These are phyloP conservation scores for Periconia digitata DNA, from an alignment of 2,329 filamentous ascomycete genomes.

Conservation along the genomic window DNA sequence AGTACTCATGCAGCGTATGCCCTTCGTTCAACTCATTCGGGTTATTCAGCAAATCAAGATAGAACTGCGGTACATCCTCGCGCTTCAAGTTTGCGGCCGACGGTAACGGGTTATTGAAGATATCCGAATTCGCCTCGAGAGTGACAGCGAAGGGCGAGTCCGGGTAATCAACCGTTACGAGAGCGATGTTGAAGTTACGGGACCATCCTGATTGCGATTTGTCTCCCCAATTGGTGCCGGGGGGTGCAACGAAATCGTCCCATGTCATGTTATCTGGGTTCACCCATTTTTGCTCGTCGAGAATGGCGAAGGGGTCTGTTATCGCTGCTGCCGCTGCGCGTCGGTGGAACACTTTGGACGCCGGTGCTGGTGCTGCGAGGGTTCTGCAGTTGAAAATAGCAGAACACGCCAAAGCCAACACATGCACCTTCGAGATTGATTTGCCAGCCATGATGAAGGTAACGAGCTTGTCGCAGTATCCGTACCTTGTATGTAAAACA, in stretches of 20 bases:
- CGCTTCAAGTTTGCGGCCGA: constrained; percentile 46
- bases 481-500: too few species aligned
- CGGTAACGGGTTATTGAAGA: constrained; percentile 55
- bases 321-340: constrained; percentile 10
- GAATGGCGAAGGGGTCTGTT: constrained; percentile 52
- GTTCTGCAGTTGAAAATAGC: constrained; percentile 18
- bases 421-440: constrained; percentile 9
- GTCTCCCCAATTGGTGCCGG: constrained; percentile 54
- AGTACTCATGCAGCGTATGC: constrained; percentile 59
- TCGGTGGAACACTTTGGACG: constrained; percentile 9
- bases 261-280: constrained; percentile 59
- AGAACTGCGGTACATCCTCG: constrained; percentile 53
- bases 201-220: constrained; percentile 47
- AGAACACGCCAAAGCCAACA: constrained; percentile 17
- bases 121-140: constrained; percentile 48
- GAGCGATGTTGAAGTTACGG: constrained; percentile 59
- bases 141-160: constrained; percentile 55
- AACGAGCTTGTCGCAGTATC: too few species aligned
- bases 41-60: constrained; percentile 54
- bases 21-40: constrained; percentile 53
- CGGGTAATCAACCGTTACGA: constrained; percentile 56
- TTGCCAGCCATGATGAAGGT: constrained; percentile 9
- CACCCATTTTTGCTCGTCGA: constrained; percentile 57
- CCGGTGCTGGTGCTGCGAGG: constrained; percentile 12
- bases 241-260: constrained; percentile 52